Percentiles rank a stretch among this genome's conserved stretches.
Evolutionary conservation across 495 filamentous ascomycete species (phyloP).

Genomic region (Xylaria castorea): DNA sequence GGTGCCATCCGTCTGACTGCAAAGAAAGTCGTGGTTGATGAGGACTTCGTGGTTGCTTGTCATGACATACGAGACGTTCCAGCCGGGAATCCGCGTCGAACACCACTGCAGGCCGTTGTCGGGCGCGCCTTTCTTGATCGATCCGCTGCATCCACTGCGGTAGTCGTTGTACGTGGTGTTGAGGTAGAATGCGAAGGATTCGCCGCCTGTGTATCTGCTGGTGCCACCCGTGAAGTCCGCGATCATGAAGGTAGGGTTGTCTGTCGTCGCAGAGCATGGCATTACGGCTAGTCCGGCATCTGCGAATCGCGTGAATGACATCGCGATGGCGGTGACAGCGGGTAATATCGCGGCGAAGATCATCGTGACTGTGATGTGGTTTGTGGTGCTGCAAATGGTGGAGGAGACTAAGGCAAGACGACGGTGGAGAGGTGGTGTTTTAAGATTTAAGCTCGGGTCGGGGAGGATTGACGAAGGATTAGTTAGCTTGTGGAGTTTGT

Average conservation of each 20-base stretch:
- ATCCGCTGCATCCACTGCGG: constrained; percentile 27
- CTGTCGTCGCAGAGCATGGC: constrained; percentile 14
- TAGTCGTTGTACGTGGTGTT: constrained; percentile 27
- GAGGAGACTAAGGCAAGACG: neutral
- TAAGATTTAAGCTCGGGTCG: neutral
- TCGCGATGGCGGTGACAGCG: constrained; percentile 19
- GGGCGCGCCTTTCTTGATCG: constrained; percentile 7
- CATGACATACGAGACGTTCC: constrained; percentile 27
- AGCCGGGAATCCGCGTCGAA: constrained; percentile 22
- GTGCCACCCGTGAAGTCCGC: constrained; percentile 28
- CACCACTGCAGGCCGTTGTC: constrained; percentile 28
- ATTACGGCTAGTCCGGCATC: constrained; percentile 19
- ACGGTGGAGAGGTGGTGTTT: constrained; percentile 4
- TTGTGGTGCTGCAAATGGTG: neutral
- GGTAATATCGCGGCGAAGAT: constrained; percentile 25
- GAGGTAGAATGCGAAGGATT: constrained; percentile 29
- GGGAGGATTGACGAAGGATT: constrained; percentile 1
- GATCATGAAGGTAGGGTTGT: constrained; percentile 11
- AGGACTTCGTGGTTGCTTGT: constrained; percentile 22
- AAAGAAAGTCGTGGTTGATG: constrained; percentile 21
- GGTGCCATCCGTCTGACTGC: constrained; percentile 18
- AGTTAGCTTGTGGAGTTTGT: constrained; percentile 1
- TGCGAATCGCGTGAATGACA: constrained; percentile 24
- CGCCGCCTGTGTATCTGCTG: constrained; percentile 26
- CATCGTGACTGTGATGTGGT: constrained; percentile 18